These are phyloP conservation scores for Kitagawia praeruptora DNA, from an alignment of 129 eudicot genomes.

Conservation along the genomic window DNA sequence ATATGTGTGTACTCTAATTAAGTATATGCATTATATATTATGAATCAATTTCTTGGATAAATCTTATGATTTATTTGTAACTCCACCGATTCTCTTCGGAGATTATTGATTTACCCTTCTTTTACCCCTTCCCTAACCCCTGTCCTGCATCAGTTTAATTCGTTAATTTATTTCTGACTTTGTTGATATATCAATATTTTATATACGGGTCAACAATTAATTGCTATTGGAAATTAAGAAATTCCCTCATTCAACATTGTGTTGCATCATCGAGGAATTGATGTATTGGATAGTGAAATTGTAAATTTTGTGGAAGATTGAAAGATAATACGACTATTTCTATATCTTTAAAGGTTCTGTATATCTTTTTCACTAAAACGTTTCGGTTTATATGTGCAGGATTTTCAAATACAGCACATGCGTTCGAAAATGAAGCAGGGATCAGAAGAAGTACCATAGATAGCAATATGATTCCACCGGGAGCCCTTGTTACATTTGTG, in stretches of 20 bases:
- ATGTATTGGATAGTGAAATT: background rate
- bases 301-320: too few relatives aligned
- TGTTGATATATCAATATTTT: background rate
- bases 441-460: constrained; percentile 60
- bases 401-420: constrained; percentile 73
- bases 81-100: too few relatives aligned
- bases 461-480: constrained; percentile 83
- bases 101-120: too few relatives aligned
- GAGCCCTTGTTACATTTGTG: constrained; percentile 47
- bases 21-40: too few relatives aligned
- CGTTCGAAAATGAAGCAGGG: constrained; percentile 80
- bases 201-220: too few relatives aligned
- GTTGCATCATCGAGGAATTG: background rate
- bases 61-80: too few relatives aligned
- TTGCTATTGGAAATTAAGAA: background rate
- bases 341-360: too few relatives aligned
- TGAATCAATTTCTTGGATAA: too few relatives aligned
- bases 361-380: background rate
- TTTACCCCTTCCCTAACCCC: too few relatives aligned
- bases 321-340: background rate
- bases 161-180: background rate
- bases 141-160: background rate
- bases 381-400: constrained; percentile 36
- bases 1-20: too few relatives aligned
- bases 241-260: background rate